phyloP scores from a whole-genome alignment of 1,139 yeast species.

The Blastobotrys serpentis region DNA sequence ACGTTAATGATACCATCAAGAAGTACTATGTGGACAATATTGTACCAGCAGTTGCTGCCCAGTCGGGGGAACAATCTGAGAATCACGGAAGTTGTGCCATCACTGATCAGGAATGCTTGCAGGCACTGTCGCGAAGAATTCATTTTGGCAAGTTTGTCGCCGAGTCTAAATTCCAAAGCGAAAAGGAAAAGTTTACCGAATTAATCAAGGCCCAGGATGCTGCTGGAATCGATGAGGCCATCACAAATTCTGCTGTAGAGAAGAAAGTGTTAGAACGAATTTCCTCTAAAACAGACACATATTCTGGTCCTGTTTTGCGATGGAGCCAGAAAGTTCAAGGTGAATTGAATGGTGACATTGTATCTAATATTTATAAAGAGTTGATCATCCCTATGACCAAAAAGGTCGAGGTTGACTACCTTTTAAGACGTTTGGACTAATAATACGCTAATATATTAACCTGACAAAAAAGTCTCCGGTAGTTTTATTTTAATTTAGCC shows the following conservation, averaged over 20 bases:
- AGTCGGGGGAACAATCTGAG: conserved; percentile 65
- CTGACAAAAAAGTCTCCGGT: too few relatives aligned
- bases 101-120: conserved; percentile 82
- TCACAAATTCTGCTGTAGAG: conserved; percentile 87
- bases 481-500: too few relatives aligned
- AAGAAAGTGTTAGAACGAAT: conserved; percentile 76
- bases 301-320: conserved; percentile 83
- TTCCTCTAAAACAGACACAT: conserved; percentile 73
- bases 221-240: conserved; percentile 71
- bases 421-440: conserved; percentile 77
- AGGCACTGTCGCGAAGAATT: conserved; percentile 86
- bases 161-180: conserved; percentile 80
- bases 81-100: conserved; percentile 85
- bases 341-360: conserved; percentile 75
- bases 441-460: conserved; percentile 39
- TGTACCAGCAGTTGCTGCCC: conserved; percentile 70
- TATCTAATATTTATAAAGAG: conserved; percentile 80
- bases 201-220: conserved; percentile 66
- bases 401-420: conserved; percentile 89
- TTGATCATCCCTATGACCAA: conserved; percentile 92
- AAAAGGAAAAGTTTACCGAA: conserved; percentile 59
- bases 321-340: conserved; percentile 68
- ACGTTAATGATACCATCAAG: conserved; percentile 69
- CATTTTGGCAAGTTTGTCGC: conserved; percentile 98
- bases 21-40: conserved; percentile 65